Evolutionary conservation across 306 rosid species (phyloP).

Genomic region (Alnus rubra): DNA sequence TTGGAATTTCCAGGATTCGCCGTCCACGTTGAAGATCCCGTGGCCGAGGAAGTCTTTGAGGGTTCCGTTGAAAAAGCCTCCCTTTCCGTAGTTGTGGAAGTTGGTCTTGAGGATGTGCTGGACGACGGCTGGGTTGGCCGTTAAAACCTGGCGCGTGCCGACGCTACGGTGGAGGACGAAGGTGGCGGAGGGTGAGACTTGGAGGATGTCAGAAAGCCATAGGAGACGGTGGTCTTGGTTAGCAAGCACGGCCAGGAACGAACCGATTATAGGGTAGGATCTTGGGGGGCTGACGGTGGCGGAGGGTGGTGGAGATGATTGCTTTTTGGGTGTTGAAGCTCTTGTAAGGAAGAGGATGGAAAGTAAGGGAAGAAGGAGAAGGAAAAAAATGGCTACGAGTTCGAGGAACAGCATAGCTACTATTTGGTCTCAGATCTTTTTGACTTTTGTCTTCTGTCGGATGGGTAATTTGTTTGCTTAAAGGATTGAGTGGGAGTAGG

Average conservation of each 20-base stretch:
- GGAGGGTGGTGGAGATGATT: not conserved
- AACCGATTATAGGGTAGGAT: slow-evolving; percentile 61
- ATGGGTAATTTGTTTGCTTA: too few species aligned
- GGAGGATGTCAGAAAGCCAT: slow-evolving; percentile 64
- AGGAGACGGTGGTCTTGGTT: slow-evolving; percentile 44
- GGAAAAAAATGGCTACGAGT: not conserved
- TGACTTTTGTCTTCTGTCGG: not conserved
- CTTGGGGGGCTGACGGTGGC: slow-evolving; percentile 37
- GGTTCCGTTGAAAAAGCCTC: slow-evolving; percentile 12
- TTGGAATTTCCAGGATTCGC: slow-evolving; percentile 59
- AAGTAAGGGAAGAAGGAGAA: slow-evolving; percentile 12
- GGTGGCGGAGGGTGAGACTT: slow-evolving; percentile 49
- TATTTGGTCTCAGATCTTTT: too few species aligned
- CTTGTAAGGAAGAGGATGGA: slow-evolving; percentile 27
- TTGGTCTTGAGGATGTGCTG: slow-evolving; percentile 66
- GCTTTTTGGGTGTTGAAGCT: not conserved
- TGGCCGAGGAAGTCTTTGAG: slow-evolving; percentile 62
- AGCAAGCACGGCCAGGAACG: slow-evolving; percentile 33
- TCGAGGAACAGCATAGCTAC: slow-evolving; percentile 3
- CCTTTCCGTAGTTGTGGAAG: slow-evolving; percentile 58
- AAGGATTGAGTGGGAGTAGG: too few species aligned
- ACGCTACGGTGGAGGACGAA: slow-evolving; percentile 46
- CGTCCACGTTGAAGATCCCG: slow-evolving; percentile 64
- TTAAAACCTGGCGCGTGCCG: slow-evolving; percentile 42
- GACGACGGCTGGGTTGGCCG: slow-evolving; percentile 61